Evolutionary conservation across 495 filamentous ascomycete genomes (phyloP).

Genomic region (Aspergillus hancockii): DNA sequence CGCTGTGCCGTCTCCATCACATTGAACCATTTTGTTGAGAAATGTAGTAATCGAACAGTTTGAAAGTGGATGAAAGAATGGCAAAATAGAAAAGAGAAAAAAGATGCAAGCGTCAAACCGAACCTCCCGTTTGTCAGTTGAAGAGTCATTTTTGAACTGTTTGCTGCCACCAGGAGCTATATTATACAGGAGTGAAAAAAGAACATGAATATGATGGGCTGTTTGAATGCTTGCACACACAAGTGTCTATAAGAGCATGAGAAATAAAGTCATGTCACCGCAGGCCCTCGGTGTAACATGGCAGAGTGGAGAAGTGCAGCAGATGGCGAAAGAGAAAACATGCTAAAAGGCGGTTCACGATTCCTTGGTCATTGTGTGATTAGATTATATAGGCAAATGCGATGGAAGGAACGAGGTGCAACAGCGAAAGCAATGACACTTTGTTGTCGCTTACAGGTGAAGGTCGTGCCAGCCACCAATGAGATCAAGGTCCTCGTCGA

Average conservation of each 20-base stretch:
- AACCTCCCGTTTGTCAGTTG: slow-evolving; percentile 11
- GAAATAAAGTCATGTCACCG: neutral
- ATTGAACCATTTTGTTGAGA: slow-evolving; percentile 17
- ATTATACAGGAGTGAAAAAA: slow-evolving; percentile 29
- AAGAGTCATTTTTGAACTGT: slow-evolving; percentile 26
- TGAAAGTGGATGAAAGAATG: slow-evolving; percentile 7
- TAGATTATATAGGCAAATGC: slow-evolving; percentile 12
- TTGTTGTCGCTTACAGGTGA: slow-evolving; percentile 38
- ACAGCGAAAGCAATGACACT: slow-evolving; percentile 6
- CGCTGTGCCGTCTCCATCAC: slow-evolving; percentile 18
- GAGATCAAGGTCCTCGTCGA: slow-evolving; percentile 80
- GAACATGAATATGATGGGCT: slow-evolving; percentile 18
- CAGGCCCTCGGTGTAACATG: neutral
- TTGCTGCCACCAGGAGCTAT: slow-evolving; percentile 21
- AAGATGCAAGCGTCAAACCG: slow-evolving; percentile 17
- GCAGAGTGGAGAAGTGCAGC: neutral
- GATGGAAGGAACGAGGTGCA: slow-evolving; percentile 10
- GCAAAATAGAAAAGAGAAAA: slow-evolving; percentile 5
- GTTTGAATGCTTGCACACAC: slow-evolving; percentile 10
- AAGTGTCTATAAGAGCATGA: slow-evolving; percentile 4
- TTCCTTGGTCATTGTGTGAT: slow-evolving; percentile 5
- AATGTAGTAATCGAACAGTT: slow-evolving; percentile 8
- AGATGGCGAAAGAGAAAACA: neutral
- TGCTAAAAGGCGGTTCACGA: neutral
- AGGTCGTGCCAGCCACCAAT: slow-evolving; percentile 84